These are phyloP conservation scores for Escallonia rubra DNA, from an alignment of 129 eudicot species.

Conservation along the genomic window DNA sequence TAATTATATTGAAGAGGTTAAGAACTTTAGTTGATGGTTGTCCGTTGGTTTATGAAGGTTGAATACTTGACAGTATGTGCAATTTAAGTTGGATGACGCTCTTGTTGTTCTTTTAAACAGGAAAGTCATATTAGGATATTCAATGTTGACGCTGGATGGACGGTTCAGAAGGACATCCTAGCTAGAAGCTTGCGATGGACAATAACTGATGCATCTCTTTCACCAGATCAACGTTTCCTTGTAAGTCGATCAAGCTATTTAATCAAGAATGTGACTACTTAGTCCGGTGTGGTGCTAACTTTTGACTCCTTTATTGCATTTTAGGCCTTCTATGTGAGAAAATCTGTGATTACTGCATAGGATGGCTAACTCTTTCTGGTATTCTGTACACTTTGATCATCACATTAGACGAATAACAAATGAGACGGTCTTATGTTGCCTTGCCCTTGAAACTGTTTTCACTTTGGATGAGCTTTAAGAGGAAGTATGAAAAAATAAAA, in stretches of 20 bases:
- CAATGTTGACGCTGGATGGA: conserved; percentile 64
- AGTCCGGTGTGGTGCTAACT: neutral
- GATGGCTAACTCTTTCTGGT: neutral
- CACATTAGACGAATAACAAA: neutral
- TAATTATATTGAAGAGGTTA: neutral
- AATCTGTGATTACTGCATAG: too few species aligned
- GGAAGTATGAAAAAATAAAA: too few species aligned
- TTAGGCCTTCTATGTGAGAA: neutral
- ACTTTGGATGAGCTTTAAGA: too few species aligned
- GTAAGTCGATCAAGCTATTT: conserved; percentile 37
- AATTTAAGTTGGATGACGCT: too few species aligned
- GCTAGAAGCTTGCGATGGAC: conserved; percentile 91
- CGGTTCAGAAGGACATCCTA: conserved; percentile 68
- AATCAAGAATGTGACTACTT: neutral
- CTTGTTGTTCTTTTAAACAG: conserved; percentile 27
- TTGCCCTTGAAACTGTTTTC: too few species aligned
- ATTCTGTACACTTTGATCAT: neutral
- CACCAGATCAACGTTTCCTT: conserved; percentile 87
- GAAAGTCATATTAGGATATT: conserved; percentile 80
- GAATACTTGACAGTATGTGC: too few species aligned
- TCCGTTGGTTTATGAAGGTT: too few species aligned
- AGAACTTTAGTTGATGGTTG: too few species aligned
- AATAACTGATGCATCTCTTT: conserved; percentile 87
- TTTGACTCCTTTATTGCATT: neutral
- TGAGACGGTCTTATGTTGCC: neutral